A percentile compares a stretch with the other conserved stretches of the same genome.
Conservation (phyloP, 495 filamentous ascomycete genomes). For the Aspergillus baeticus region DNA sequence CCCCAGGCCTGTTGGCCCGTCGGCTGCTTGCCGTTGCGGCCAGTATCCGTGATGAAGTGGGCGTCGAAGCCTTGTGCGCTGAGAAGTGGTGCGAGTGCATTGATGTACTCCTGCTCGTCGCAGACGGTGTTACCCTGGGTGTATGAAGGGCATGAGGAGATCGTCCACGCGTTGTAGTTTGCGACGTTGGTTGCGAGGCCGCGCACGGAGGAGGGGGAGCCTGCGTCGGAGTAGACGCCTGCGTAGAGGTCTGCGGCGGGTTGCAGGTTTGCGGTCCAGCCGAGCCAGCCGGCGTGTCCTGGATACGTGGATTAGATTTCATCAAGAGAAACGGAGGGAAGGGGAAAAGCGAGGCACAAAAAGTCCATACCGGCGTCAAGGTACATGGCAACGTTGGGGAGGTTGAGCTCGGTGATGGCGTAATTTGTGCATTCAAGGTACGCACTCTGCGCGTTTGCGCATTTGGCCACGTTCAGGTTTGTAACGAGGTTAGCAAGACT, state of each 20-base stretch:
- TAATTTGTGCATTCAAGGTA: conserved; percentile 74
- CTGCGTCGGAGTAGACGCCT: conserved; percentile 63
- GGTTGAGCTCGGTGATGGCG: conserved; percentile 67
- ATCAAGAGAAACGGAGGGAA: too few relatives aligned
- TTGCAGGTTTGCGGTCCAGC: conserved; percentile 75
- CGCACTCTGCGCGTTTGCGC: conserved; percentile 57
- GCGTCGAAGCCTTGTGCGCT: conserved; percentile 60
- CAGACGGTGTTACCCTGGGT: conserved; percentile 45
- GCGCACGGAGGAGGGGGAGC: conserved; percentile 62
- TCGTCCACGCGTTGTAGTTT: conserved; percentile 69
- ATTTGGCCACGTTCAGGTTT: conserved; percentile 63
- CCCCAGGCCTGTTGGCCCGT: conserved; percentile 66
- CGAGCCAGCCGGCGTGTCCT: conserved; percentile 69
- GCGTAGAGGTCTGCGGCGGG: conserved; percentile 70
- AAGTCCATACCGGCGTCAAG: conserved; percentile 61
- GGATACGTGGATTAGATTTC: neutral
- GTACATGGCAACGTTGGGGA: conserved; percentile 81
- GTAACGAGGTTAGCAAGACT: conserved; percentile 79
- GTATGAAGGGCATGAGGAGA: conserved; percentile 42
- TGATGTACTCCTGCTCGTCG: conserved; percentile 74
- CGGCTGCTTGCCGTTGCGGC: conserved; percentile 66
- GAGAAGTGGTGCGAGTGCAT: conserved; percentile 63
- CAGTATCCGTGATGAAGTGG: conserved; percentile 70
- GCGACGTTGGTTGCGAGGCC: conserved; percentile 78
- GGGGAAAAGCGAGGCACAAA: neutral